A percentile compares a stretch with the other conserved stretches of the same genome.
These are phyloP conservation scores for Boechera retrofracta DNA, from an alignment of 345 rosid genomes.

Conservation along the genomic window DNA sequence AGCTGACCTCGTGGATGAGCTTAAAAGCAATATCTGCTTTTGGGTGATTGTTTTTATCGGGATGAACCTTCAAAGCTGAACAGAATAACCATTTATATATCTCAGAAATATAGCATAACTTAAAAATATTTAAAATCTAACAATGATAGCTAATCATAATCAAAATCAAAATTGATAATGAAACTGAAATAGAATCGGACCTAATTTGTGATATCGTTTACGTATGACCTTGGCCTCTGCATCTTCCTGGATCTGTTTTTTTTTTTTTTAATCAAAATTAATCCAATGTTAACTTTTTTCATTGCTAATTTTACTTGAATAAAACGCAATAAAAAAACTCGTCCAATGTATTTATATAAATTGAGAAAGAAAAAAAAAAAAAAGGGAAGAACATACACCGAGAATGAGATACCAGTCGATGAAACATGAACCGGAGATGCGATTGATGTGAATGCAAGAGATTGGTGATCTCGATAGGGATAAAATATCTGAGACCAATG, in stretches of 20 bases:
- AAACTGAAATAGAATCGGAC: conserved; percentile 48
- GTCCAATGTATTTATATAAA: background rate
- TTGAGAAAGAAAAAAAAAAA: background rate
- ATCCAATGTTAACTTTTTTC: background rate
- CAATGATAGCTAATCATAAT: background rate
- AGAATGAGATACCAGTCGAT: conserved; percentile 92
- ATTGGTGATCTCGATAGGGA: conserved; percentile 54
- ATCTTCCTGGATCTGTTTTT: conserved; percentile 76
- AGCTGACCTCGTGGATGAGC: conserved; percentile 84
- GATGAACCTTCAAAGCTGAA: conserved; percentile 91
- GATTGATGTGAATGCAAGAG: conserved; percentile 59
- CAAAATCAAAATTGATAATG: background rate
- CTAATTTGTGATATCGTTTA: conserved; percentile 76
- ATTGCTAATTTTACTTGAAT: background rate
- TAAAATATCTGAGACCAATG: conserved; percentile 67
- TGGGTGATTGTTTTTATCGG: conserved; percentile 89
- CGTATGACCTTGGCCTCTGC: conserved; percentile 61
- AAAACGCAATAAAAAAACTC: background rate
- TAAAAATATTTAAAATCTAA: background rate
- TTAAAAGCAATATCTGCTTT: conserved; percentile 90
- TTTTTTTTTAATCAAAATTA: conserved; percentile 5
- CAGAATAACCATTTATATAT: background rate
- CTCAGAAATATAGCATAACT: background rate
- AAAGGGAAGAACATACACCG: conserved; percentile 56
- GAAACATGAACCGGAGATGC: conserved; percentile 51